These are phyloP conservation scores for Stagonosporopsis cucurbitacearum DNA, from an alignment of 2,329 filamentous ascomycete genomes.

Conservation along the genomic window DNA sequence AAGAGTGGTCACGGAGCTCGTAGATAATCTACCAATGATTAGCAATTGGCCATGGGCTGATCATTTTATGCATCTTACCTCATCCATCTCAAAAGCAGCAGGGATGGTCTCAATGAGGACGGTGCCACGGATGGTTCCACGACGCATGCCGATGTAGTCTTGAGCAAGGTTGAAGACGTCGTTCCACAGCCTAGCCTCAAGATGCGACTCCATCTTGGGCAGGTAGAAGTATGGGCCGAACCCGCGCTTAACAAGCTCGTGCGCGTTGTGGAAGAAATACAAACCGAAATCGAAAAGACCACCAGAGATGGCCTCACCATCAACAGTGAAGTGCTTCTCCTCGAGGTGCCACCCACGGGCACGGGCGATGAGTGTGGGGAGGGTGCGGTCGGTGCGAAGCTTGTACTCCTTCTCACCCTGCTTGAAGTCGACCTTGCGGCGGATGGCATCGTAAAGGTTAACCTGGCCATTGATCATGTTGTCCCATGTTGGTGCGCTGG, in stretches of 20 bases:
- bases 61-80: slow-evolving; percentile 54
- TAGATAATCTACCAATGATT: slow-evolving; percentile 77
- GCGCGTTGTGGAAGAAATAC: slow-evolving; percentile 98
- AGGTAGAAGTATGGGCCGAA: slow-evolving; percentile 97
- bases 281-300: slow-evolving; percentile 96
- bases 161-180: slow-evolving; percentile 96
- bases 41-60: slow-evolving; percentile 5
- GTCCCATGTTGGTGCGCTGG: slow-evolving; percentile 94
- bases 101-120: slow-evolving; percentile 98
- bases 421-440: slow-evolving; percentile 94
- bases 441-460: slow-evolving; percentile 95
- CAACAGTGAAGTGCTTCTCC: slow-evolving; percentile 96
- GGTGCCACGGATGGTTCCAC: slow-evolving; percentile 92
- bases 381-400: slow-evolving; percentile 84
- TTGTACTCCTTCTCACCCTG: slow-evolving; percentile 96
- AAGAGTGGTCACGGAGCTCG: slow-evolving; percentile 94
- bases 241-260: slow-evolving; percentile 83
- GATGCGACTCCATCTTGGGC: slow-evolving; percentile 96
- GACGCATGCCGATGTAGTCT: slow-evolving; percentile 86
- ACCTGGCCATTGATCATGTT: slow-evolving; percentile 99
- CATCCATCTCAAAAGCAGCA: slow-evolving; percentile 99
- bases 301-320: slow-evolving; percentile 92
- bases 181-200: slow-evolving; percentile 97
- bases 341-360: slow-evolving; percentile 97
- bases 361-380: slow-evolving; percentile 91